Evolutionary conservation across 2,329 filamentous ascomycete species (phyloP).

Genomic region (Aspergillus niger): DNA sequence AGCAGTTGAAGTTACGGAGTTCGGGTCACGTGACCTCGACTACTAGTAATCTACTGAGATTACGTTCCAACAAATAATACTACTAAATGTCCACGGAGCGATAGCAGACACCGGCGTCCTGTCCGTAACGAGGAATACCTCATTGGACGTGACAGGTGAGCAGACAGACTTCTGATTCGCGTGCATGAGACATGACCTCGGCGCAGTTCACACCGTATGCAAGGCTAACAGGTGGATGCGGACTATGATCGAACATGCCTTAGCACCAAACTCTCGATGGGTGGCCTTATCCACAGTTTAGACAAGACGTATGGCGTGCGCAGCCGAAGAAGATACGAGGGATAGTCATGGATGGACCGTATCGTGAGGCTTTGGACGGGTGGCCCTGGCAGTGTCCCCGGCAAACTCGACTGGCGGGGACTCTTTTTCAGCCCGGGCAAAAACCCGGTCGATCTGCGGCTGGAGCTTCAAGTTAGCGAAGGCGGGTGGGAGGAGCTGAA

Average conservation of each 20-base stretch:
- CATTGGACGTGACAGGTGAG: neutral
- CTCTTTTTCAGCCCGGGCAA: neutral
- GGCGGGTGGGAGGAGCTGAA: neutral
- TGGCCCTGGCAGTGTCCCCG: neutral
- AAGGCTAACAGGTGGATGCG: conserved; percentile 1
- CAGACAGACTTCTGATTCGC: conserved; percentile 6
- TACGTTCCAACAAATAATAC: too few relatives aligned
- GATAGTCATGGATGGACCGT: neutral
- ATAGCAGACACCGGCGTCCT: conserved; percentile 4
- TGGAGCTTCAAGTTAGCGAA: neutral
- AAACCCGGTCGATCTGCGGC: neutral
- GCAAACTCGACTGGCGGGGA: neutral
- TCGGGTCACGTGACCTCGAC: too few relatives aligned
- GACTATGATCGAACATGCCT: conserved; percentile 1
- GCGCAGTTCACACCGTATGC: conserved; percentile 1
- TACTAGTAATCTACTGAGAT: too few relatives aligned
- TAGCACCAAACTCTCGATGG: neutral
- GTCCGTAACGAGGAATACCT: conserved; percentile 4
- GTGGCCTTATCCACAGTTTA: neutral
- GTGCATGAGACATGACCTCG: conserved; percentile 6
- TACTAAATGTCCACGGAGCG: neutral
- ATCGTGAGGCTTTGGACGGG: neutral
- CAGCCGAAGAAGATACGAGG: neutral
- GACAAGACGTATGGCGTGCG: neutral
- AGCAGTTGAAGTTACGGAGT: too few relatives aligned